Conservation (phyloP, 1,284 basidiomycete species). For the Leccinum angustisporum region DNA sequence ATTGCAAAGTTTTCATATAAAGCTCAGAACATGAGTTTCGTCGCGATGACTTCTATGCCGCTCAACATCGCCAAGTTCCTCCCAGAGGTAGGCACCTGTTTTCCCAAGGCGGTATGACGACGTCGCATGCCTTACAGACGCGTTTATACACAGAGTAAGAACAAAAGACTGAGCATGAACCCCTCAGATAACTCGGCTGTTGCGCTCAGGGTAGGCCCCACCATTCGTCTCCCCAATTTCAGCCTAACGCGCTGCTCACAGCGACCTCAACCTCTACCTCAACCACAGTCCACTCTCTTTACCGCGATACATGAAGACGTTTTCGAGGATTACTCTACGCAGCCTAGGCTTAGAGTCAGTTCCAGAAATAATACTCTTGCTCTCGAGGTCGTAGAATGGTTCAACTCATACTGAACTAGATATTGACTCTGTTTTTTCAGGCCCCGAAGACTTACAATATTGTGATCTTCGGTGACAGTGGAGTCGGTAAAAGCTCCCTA, state of each 20-base stretch:
- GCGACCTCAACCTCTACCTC: no score
- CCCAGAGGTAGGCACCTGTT: slow-evolving; percentile 15
- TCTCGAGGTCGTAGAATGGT: slow-evolving; percentile 18
- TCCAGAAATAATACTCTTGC: background rate
- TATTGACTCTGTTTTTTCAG: slow-evolving; percentile 2
- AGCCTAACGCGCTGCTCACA: slow-evolving; percentile 9
- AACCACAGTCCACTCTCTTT: slow-evolving; percentile 18
- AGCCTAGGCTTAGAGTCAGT: slow-evolving; percentile 1
- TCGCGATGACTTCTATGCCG: slow-evolving; percentile 8
- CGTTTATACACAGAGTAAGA: slow-evolving; percentile 10
- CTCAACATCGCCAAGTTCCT: background rate
- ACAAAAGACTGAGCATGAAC: background rate
- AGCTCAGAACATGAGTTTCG: slow-evolving; percentile 1
- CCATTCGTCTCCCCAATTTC: background rate
- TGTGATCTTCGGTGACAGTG: slow-evolving; percentile 35
- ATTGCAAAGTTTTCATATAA: slow-evolving; percentile 15
- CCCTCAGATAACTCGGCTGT: background rate
- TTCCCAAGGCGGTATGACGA: background rate
- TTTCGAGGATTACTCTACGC: slow-evolving; percentile 1
- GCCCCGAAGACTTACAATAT: slow-evolving; percentile 20
- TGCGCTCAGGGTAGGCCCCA: slow-evolving; percentile 9
- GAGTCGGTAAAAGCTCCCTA: slow-evolving; percentile 34
- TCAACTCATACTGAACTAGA: background rate
- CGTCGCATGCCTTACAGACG: slow-evolving; percentile 1
- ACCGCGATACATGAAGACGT: slow-evolving; percentile 7